Conservation (phyloP, 345 rosid species). For the Boechera divaricarpa region DNA sequence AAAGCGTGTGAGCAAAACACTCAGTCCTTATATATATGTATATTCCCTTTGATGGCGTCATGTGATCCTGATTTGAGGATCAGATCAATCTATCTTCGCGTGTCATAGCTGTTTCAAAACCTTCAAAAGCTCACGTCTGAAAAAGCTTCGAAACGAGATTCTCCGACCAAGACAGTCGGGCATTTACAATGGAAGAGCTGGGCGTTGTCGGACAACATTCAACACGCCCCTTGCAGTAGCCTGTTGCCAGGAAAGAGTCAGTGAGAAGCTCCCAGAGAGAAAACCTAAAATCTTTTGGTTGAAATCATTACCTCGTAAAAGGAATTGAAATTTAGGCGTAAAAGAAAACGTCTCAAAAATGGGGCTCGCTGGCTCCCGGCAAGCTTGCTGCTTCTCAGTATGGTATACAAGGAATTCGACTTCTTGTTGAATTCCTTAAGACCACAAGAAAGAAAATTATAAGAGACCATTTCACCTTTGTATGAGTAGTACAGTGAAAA, state of each 20-base stretch:
- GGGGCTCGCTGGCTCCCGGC: conserved; percentile 99
- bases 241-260: conserved; percentile 50
- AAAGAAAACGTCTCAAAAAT: conserved; percentile 88
- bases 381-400: conserved; percentile 87
- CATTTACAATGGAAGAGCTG: conserved; percentile 61
- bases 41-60: conserved; percentile 19
- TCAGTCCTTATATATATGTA: neutral
- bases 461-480: conserved; percentile 12
- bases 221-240: conserved; percentile 85
- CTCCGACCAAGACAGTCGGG: neutral
- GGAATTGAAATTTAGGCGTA: conserved; percentile 86
- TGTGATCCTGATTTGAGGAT: conserved; percentile 25
- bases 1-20: conserved; percentile 26
- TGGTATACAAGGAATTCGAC: conserved; percentile 89
- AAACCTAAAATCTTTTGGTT: neutral
- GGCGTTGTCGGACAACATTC: conserved; percentile 82
- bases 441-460: neutral
- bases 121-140: conserved; percentile 15
- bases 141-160: conserved; percentile 21
- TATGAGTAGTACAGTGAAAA: conserved; percentile 9
- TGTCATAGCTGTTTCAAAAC: conserved; percentile 24
- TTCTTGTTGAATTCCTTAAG: conserved; percentile 93
- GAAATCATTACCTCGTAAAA: conserved; percentile 75
- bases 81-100: conserved; percentile 19
- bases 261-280: conserved; percentile 4